Percentiles rank a stretch among this genome's conserved stretches.
Evolutionary conservation across 768 basidiomycete genomes (phyloP).

Genomic region (Termitomyces sp.): DNA sequence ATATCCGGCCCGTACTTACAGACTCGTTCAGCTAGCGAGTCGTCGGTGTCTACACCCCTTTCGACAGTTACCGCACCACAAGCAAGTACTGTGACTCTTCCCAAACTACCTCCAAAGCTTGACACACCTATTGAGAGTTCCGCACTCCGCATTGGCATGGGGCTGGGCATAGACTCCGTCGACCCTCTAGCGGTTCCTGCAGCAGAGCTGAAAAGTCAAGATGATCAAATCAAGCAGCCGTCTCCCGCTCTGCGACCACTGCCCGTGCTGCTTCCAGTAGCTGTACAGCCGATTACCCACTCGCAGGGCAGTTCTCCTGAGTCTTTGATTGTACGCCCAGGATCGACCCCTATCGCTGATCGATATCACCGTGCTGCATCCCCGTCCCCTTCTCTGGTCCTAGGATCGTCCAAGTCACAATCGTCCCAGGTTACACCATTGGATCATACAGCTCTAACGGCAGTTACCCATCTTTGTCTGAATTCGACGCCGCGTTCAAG

Average conservation of each 20-base stretch:
- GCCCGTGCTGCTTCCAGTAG: background rate
- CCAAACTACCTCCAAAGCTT: constrained; percentile 40
- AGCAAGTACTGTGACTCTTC: constrained; percentile 35
- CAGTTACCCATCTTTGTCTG: constrained; percentile 18
- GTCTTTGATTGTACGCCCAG: constrained; percentile 6
- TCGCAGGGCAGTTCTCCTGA: constrained; percentile 5
- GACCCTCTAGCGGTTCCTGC: constrained; percentile 18
- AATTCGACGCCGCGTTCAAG: constrained; percentile 15
- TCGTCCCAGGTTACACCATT: constrained; percentile 10
- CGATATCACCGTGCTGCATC: constrained; percentile 19
- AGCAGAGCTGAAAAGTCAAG: background rate
- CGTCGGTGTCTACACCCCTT: constrained; percentile 42
- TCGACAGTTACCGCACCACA: constrained; percentile 59
- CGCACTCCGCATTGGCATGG: constrained; percentile 35
- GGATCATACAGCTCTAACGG: constrained; percentile 8
- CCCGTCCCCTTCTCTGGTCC: constrained; percentile 14
- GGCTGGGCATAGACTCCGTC: constrained; percentile 27
- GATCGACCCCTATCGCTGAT: constrained; percentile 33
- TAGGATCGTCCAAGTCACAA: constrained; percentile 16
- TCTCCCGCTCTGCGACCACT: background rate
- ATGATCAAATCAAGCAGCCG: constrained; percentile 4
- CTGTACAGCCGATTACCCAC: background rate
- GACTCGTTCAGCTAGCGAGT: constrained; percentile 36
- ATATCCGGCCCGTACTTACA: constrained; percentile 26
- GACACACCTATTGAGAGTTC: constrained; percentile 59